Evolutionary conservation across 1,139 yeast genomes (phyloP).

Genomic region (Saccharomycopsis hybrid): DNA sequence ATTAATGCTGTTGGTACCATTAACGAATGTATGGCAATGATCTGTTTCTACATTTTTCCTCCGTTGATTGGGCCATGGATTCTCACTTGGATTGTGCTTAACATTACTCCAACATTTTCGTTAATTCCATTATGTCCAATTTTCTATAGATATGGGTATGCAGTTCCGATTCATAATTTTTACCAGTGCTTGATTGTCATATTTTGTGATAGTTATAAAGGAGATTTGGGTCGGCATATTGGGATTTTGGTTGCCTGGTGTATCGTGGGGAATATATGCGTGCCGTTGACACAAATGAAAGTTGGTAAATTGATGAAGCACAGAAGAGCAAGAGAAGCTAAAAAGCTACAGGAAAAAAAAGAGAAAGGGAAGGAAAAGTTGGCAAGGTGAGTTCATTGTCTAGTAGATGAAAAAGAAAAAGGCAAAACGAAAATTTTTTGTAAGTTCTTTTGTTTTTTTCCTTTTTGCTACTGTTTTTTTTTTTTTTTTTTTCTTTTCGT

Average conservation of each 20-base stretch:
- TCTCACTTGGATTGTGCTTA: constrained; percentile 51
- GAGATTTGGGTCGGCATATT: constrained; percentile 49
- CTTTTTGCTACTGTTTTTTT: no score
- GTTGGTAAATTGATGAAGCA: constrained; percentile 29
- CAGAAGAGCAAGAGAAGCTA: constrained; percentile 25
- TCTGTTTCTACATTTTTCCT: constrained; percentile 40
- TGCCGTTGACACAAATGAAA: constrained; percentile 39
- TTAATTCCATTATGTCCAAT: constrained; percentile 47
- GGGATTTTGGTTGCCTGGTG: constrained; percentile 58
- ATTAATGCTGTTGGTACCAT: constrained; percentile 61
- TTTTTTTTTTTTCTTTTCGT: no score
- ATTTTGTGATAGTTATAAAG: constrained; percentile 49
- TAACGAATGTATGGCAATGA: constrained; percentile 49
- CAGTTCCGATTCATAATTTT: constrained; percentile 57
- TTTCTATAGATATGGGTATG: constrained; percentile 60
- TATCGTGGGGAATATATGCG: constrained; percentile 37
- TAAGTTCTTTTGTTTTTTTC: no score
- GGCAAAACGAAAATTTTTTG: not conserved
- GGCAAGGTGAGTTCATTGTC: not conserved
- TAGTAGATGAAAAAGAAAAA: not conserved
- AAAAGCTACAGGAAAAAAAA: constrained; percentile 1
- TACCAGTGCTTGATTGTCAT: constrained; percentile 51
- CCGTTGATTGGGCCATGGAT: constrained; percentile 58
- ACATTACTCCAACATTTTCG: constrained; percentile 55
- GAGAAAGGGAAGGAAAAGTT: not conserved